Base-by-base conservation (phyloP, 176 grass and related monocot genomes). In the Oryza glaberrima region DNA sequence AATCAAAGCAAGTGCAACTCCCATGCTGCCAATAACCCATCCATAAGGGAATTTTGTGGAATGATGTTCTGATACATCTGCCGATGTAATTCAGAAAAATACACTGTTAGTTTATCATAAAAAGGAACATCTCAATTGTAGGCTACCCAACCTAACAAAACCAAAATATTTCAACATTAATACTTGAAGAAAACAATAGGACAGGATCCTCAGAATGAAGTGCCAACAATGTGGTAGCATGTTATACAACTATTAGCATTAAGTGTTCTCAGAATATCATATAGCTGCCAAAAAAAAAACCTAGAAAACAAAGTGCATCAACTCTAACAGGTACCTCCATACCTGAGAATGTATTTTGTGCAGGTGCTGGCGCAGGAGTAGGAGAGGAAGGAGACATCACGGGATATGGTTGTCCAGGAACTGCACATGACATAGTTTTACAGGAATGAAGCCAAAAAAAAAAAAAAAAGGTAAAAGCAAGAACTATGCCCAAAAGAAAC, bases 21-120 rank as follows among this genome's bases (percentile, higher is more conserved):
- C 96, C 93, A 94, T 92, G 81, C 90, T 94, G 48, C 96, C 96
- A 87, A 99, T 84, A 83, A 99, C 93, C 96, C 96, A 99, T 80
- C 83, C 89, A 83, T 92, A 99, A 48, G 96, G 93, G 76, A 98
- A 98, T 83, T 88, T 95, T 35, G 81, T 69, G 74, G 88, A 81
- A 84, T 77, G 88, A 76, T 89, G 86, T 48, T 83, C 75, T 86
- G 72, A 82, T 36, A 70, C 86, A 1, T 94, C 96, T 99, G 91
- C 72, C 88, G 70, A 72, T 23, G 20, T 70, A 75, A 51, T 76
- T 9, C 76, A 87, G 30, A 65, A 20, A n/a, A 38, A 80, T 66
- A 84, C 28, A 69, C 7, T 10, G 69, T 87, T 52, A 91, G n/a
- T 20, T 52, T 80, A 65, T 74, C 28, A 83, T 34, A 69, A 46